Evolutionary conservation across 768 basidiomycete species (phyloP), one percentile per base, ranked within the genome.

Genomic region (Psilocybe azurescens): DNA sequence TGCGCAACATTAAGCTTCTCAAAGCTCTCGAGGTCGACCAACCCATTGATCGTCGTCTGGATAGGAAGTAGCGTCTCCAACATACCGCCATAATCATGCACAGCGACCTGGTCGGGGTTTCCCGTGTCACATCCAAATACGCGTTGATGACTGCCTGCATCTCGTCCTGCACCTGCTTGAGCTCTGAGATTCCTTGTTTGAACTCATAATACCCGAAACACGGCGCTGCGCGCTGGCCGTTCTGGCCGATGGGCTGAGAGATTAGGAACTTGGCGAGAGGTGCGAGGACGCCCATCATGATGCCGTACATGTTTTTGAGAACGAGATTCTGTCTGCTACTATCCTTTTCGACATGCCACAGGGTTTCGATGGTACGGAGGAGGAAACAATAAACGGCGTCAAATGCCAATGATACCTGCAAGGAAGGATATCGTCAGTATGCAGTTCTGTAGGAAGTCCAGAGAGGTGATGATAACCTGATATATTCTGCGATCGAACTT

Each of bases 101-200:
- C 59, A 2, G 63, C 54, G 8, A 65, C 63, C 46, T 65, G 63
- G 32, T 65, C 60, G 14, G 51, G 10, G 63, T 65, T 32, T 65
- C 63, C 50, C 39, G 29, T 16, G 63, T 65, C 18, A 65, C 56
- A 20, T 47, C 51, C 41, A 65, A 39, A 20, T 65, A 65, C 5
- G 63, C 51, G 33, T 65, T 54, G 44, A 65, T 62, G 3, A 56
- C 51, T 0, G 65, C 61, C 14, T 60, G 39, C 55, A 65, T 65
- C 41, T 59, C 39, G 14, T 28, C 58, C 3, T 59, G 30, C 2
- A 41, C 24, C 18, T 44, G 41, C 41, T 44, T 44, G 52, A 53
- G 14, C 3, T 6, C n/a, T 4, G 52, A 18, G 20, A 33, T 7
- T 36, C 52, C 32, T 38, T 33, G 3, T 18, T 53, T 28, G 13